Conservation (phyloP, 1,284 basidiomycete genomes). For the Acaromyces ingoldii region DNA sequence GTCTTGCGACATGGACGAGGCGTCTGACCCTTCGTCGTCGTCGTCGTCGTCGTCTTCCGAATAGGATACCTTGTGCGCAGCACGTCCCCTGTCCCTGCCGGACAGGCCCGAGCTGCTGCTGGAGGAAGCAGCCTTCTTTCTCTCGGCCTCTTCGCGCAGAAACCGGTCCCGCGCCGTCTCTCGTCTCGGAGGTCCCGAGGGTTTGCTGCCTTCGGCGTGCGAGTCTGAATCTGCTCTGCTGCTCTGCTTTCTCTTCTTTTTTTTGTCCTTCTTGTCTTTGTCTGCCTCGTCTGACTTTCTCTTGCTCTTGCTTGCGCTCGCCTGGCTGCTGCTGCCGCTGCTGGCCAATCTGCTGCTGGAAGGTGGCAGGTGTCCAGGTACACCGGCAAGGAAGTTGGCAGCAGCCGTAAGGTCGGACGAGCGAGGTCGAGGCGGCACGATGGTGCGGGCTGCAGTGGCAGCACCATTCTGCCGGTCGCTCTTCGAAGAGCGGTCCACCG, state of each 20-base stretch:
- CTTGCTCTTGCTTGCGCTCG: slow-evolving; percentile 8
- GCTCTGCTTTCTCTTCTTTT: neutral
- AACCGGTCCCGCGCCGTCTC: slow-evolving; percentile 39
- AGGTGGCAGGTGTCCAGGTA: no score
- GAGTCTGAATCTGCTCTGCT: no score
- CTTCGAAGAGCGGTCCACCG: slow-evolving; percentile 7
- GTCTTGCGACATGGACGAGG: slow-evolving; percentile 18
- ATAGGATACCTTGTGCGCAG: neutral
- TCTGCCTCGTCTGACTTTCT: neutral
- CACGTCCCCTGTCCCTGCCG: no score
- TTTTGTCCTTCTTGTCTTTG: slow-evolving; percentile 5
- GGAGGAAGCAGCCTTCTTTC: neutral
- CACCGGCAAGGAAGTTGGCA: slow-evolving; percentile 33
- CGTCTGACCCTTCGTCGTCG: slow-evolving; percentile 21
- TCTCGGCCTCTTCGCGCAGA: slow-evolving; percentile 36
- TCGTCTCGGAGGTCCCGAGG: slow-evolving; percentile 9
- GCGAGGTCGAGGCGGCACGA: no score
- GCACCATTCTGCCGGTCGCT: neutral
- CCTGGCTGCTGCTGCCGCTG: neutral
- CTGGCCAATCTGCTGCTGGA: no score
- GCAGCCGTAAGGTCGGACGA: slow-evolving; percentile 21
- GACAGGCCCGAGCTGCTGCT: neutral
- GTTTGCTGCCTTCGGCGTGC: neutral
- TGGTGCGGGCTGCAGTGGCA: no score
- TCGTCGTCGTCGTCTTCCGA: slow-evolving; percentile 18